Conservation (phyloP, 257 asterid genomes). For the Salvia splendens region DNA sequence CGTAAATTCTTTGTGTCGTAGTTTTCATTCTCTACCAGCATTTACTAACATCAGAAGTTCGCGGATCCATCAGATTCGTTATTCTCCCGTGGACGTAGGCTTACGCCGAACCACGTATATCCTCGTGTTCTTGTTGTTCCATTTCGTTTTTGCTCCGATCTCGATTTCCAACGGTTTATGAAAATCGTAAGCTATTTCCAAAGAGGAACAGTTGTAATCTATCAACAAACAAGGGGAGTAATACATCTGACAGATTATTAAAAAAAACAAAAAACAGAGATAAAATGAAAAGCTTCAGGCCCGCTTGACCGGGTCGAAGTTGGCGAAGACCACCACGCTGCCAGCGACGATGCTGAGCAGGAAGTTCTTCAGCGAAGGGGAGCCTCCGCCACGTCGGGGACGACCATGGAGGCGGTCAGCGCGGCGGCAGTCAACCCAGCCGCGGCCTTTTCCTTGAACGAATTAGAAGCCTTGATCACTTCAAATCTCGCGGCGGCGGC, state of each 20-base stretch:
- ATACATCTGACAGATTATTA: conserved; percentile 39
- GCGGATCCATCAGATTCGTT: no score
- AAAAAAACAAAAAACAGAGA: conserved; percentile 30
- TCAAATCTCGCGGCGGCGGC: conserved; percentile 44
- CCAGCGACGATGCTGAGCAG: conserved; percentile 84
- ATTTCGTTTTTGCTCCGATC: no score
- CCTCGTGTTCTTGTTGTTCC: no score
- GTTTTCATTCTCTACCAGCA: no score
- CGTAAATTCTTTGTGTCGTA: no score
- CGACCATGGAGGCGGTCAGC: conserved; percentile 66
- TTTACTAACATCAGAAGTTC: no score
- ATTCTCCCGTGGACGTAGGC: no score
- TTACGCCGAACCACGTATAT: no score
- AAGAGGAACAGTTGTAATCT: conserved; percentile 24
- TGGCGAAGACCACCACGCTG: conserved; percentile 66
- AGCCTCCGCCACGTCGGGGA: conserved; percentile 64
- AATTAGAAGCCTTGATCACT: conserved; percentile 45
- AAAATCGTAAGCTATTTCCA: no score
- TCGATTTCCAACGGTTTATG: no score
- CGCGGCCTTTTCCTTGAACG: conserved; percentile 74
- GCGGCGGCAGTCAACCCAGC: conserved; percentile 83
- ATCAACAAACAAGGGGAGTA: conserved; percentile 32
- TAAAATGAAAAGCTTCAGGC: conserved; percentile 39
- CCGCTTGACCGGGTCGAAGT: conserved; percentile 88
- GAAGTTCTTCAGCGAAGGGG: conserved; percentile 87